Percentiles rank a stretch among this genome's conserved stretches.
These are phyloP conservation scores for Alternaria gansuensis DNA, from an alignment of 2,329 filamentous ascomycete species.

Conservation along the genomic window DNA sequence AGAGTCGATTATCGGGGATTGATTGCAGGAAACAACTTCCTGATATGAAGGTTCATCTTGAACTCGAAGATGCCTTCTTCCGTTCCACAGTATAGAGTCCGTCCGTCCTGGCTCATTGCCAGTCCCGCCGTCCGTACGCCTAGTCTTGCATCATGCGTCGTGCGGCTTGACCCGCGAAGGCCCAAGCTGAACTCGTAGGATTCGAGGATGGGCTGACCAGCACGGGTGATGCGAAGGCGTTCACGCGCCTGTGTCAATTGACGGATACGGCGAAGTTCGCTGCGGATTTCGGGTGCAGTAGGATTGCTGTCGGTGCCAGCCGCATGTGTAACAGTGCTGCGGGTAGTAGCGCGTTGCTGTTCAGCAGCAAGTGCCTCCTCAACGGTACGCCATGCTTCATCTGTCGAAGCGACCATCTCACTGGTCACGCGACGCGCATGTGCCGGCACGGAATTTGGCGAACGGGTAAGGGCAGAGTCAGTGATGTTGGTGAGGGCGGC, in stretches of 20 bases:
- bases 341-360: conserved; percentile 37
- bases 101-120: conserved; percentile 60
- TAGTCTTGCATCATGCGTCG: conserved; percentile 42
- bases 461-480: conserved; percentile 42
- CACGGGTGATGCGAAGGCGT: conserved; percentile 47
- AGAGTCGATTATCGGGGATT: conserved; percentile 44
- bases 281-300: conserved; percentile 44
- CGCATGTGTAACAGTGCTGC: conserved; percentile 22
- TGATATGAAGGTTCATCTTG: conserved; percentile 68
- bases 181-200: conserved; percentile 39
- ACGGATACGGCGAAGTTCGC: conserved; percentile 47
- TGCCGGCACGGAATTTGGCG: conserved; percentile 43
- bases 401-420: conserved; percentile 46
- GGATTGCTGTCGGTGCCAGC: conserved; percentile 29
- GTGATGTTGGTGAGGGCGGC: conserved; percentile 39
- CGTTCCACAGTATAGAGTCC: conserved; percentile 58
- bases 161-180: conserved; percentile 38
- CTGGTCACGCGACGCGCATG: conserved; percentile 44
- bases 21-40: conserved; percentile 62
- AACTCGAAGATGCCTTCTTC: conserved; percentile 82
- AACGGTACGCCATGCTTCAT: conserved; percentile 60
- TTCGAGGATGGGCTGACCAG: conserved; percentile 36
- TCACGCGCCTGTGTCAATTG: conserved; percentile 51
- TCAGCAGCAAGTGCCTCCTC: conserved; percentile 57
- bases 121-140: conserved; percentile 59